Conservation (phyloP, 257 asterid species). For the Gentiana macrophylla region DNA sequence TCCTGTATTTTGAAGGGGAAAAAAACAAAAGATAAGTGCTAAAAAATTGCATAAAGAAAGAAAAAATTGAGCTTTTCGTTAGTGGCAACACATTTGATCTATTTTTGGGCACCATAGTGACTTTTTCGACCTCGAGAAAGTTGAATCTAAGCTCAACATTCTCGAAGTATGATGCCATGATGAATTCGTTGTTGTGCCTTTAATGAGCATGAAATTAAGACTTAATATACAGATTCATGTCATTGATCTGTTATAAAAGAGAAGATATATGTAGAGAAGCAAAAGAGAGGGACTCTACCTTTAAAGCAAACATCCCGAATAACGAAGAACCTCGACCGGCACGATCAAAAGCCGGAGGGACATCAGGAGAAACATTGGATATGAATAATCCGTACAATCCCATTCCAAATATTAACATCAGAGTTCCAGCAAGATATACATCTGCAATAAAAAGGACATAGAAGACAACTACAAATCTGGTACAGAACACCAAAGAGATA, state of each 20-base stretch:
- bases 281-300: conserved; percentile 25
- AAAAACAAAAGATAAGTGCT: too few relatives aligned
- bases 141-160: too few relatives aligned
- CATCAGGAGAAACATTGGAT: conserved; percentile 46
- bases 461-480: too few relatives aligned
- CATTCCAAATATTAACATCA: conserved; percentile 93
- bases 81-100: too few relatives aligned
- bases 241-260: not conserved
- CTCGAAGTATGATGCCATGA: too few relatives aligned
- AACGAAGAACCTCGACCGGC: conserved; percentile 82
- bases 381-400: conserved; percentile 89
- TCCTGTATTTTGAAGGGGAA: conserved; percentile 31
- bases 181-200: too few relatives aligned
- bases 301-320: conserved; percentile 77
- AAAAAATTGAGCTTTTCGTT: not conserved
- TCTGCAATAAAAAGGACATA: conserved; percentile 23
- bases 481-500: too few relatives aligned
- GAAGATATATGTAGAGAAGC: not conserved
- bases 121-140: too few relatives aligned
- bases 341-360: conserved; percentile 45
- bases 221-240: too few relatives aligned
- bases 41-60: not conserved
- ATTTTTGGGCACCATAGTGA: too few relatives aligned
- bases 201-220: too few relatives aligned
- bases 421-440: conserved; percentile 92